phyloP scores from a whole-genome alignment of 495 filamentous ascomycete species.

The Penicillium turbatum region DNA sequence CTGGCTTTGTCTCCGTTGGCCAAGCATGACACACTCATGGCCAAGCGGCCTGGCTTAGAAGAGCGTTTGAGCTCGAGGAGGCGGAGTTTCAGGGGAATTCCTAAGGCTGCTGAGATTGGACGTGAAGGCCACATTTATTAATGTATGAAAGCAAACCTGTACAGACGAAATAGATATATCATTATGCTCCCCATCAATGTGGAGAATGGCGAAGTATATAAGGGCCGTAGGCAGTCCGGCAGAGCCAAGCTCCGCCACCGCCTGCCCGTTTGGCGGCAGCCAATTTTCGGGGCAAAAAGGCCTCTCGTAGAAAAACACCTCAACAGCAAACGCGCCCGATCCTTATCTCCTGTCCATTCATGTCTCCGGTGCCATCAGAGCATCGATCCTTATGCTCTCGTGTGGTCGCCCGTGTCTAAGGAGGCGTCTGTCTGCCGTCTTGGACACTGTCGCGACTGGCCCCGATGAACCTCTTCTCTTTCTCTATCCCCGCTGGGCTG shows the following conservation, averaged over 20 bases:
- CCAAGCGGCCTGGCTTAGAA: slow-evolving; percentile 24
- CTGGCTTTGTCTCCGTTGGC: slow-evolving; percentile 32
- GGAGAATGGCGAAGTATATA: not conserved
- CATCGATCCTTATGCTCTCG: slow-evolving; percentile 36
- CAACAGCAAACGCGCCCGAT: slow-evolving; percentile 3
- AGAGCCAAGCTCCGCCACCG: slow-evolving; percentile 25
- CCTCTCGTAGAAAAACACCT: slow-evolving; percentile 8
- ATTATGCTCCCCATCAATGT: not conserved
- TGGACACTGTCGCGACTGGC: slow-evolving; percentile 35
- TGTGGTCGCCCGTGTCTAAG: slow-evolving; percentile 40
- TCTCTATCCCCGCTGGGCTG: slow-evolving; percentile 45
- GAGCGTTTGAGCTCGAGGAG: slow-evolving; percentile 30
- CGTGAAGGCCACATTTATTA: slow-evolving; percentile 43
- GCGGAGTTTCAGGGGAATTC: slow-evolving; percentile 46
- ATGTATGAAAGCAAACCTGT: not conserved
- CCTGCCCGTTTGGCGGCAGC: slow-evolving; percentile 21
- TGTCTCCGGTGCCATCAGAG: slow-evolving; percentile 16
- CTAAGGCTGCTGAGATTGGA: slow-evolving; percentile 41
- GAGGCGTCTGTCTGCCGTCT: slow-evolving; percentile 37
- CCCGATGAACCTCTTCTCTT: slow-evolving; percentile 43
- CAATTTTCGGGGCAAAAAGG: slow-evolving; percentile 29
- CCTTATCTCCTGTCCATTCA: slow-evolving; percentile 6
- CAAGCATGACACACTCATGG: slow-evolving; percentile 27
- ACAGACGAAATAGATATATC: slow-evolving; percentile 1
- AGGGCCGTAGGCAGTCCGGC: not conserved